Base-by-base conservation (phyloP, 2,329 filamentous ascomycete genomes). In the Didymella keratinophila region DNA sequence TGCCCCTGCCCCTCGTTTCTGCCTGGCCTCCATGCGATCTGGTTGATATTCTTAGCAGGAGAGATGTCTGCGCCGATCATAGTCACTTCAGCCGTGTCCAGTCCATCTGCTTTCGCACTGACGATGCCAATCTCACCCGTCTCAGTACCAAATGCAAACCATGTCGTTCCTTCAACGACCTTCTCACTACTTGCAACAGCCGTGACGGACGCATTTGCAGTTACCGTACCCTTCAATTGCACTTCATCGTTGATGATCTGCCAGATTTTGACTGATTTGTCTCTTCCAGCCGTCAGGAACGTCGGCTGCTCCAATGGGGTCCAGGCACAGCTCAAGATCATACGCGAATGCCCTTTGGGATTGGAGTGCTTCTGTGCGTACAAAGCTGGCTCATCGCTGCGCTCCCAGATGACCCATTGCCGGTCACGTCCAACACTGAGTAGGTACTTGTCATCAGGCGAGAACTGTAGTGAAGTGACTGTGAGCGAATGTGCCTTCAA, bases 281-380 rank as follows among this genome's bases (percentile, higher is more conserved):
- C 95, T 68, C 95, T 84, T 3, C 93, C 92, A 1, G 93, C 94
- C 0, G 95, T 99, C 12, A 90, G 90, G 76, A 99, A 99, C 27
- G 84, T 76, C 5, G 77, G 67, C 9, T 74, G 71, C 8, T 71
- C 71, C 2, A 70, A 64, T 0, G 66, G 48, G 1, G 89, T 88
- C 94, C 95, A 99, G 2, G 91, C 87, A 1, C 88, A 90, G 72
- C 93, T 92, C 14, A 98, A 82, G 44, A 99, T 93, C 93, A 99
- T 98, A 58, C 95, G 84, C 4, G 90, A 84, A 76, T 99, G 95
- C 0, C 91, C 94, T 78, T 96, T 97, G 1, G 87, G 85, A 68
- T 96, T 92, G 2, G 85, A 81, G 61, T 88, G 81, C 37, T 86
- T 75, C 3, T 89, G 80, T 23, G 75, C 78, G 69, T 90, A 97